Conservation (phyloP, 805 yeast genomes). For the Starmera caribaea region DNA sequence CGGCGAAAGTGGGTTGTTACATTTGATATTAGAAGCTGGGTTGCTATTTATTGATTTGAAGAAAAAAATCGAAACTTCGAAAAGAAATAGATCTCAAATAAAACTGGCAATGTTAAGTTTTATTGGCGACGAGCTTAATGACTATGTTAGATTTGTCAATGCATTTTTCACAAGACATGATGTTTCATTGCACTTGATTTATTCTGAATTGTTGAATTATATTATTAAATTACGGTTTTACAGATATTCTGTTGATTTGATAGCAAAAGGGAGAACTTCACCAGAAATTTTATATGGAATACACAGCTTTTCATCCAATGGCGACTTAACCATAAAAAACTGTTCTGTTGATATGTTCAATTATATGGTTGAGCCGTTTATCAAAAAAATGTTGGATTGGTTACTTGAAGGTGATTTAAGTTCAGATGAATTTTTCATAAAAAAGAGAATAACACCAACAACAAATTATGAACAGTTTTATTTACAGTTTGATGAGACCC, state of each 20-base stretch:
- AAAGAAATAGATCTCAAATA: slow-evolving; percentile 36
- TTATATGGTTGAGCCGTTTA: slow-evolving; percentile 48
- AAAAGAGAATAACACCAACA: slow-evolving; percentile 1
- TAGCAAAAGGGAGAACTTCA: slow-evolving; percentile 29
- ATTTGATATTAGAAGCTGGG: slow-evolving; percentile 60
- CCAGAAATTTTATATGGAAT: slow-evolving; percentile 43
- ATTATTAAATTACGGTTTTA: slow-evolving; percentile 51
- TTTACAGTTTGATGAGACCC: slow-evolving; percentile 22
- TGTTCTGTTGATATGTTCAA: slow-evolving; percentile 35
- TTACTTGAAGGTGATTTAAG: slow-evolving; percentile 53
- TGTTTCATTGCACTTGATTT: slow-evolving; percentile 19
- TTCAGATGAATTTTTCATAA: slow-evolving; percentile 49
- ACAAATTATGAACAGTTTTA: no score
- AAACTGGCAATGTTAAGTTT: slow-evolving; percentile 51
- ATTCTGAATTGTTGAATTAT: slow-evolving; percentile 35
- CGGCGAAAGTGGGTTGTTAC: slow-evolving; percentile 47
- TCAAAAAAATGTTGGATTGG: slow-evolving; percentile 56
- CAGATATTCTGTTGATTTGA: slow-evolving; percentile 29
- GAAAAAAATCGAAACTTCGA: slow-evolving; percentile 18
- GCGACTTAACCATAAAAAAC: slow-evolving; percentile 44
- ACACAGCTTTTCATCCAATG: slow-evolving; percentile 43
- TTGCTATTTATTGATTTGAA: slow-evolving; percentile 46
- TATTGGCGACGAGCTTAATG: slow-evolving; percentile 30
- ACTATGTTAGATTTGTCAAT: slow-evolving; percentile 34
- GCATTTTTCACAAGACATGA: slow-evolving; percentile 30